phyloP scores from a whole-genome alignment of 306 rosid genomes.

The Gillenia trifoliata region DNA sequence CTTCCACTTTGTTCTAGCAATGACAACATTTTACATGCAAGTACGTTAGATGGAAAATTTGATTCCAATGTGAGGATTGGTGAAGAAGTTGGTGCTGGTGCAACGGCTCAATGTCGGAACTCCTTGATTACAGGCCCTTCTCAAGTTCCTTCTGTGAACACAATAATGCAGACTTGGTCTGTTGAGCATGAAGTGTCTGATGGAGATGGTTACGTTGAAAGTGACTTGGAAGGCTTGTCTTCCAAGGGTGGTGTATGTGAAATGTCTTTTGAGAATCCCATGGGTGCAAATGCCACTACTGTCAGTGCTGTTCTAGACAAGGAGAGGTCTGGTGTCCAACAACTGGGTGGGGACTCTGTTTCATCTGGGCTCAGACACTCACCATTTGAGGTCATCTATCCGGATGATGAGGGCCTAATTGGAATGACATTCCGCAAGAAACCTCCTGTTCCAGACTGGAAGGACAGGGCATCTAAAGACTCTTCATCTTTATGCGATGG shows the following conservation, averaged over 20 bases:
- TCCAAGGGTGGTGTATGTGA: conserved; percentile 19
- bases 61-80: conserved; percentile 18
- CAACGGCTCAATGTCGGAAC: conserved; percentile 8
- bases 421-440: conserved; percentile 37
- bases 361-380: conserved; percentile 25
- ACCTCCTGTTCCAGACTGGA: conserved; percentile 32
- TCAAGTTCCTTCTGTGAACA: conserved; percentile 9
- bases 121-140: conserved; percentile 21
- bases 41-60: conserved; percentile 26
- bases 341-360: conserved; percentile 25
- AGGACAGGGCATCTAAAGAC: conserved; percentile 24
- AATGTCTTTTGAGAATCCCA: conserved; percentile 21
- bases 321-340: conserved; percentile 23
- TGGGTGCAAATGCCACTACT: conserved; percentile 11
- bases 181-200: conserved; percentile 4
- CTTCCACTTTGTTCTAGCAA: conserved; percentile 26
- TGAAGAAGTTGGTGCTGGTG: conserved; percentile 11
- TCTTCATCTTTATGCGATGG: conserved; percentile 14
- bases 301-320: conserved; percentile 15
- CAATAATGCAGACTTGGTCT: conserved; percentile 18
- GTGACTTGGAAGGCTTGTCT: conserved; percentile 23
- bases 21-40: conserved; percentile 21
- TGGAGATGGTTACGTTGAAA: neutral
- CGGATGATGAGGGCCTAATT: conserved; percentile 34
- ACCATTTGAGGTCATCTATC: conserved; percentile 17